Conservation (phyloP, 2,329 filamentous ascomycete genomes). For the Penicillium sp. region DNA sequence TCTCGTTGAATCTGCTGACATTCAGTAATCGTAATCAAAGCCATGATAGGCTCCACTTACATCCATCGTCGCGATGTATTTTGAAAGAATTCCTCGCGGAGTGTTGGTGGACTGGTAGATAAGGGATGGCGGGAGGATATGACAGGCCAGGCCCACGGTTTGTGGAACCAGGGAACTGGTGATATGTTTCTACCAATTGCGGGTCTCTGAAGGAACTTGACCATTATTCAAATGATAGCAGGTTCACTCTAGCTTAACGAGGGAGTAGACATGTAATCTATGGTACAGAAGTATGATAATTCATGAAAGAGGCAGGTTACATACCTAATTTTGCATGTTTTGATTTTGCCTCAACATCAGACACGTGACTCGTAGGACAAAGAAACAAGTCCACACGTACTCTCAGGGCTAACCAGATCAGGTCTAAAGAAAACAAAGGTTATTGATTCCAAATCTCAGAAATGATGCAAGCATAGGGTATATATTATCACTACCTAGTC, state of each 20-base stretch:
- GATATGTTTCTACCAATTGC: constrained; percentile 5
- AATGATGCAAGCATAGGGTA: constrained; percentile 10
- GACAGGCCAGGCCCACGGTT: constrained; percentile 5
- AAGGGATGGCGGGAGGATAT: constrained; percentile 3
- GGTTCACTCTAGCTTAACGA: no score
- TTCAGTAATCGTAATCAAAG: constrained; percentile 1
- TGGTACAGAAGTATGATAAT: no score
- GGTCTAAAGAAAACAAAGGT: no score
- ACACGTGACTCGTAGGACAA: no score
- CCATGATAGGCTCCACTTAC: neutral
- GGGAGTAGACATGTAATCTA: no score
- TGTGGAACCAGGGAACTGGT: constrained; percentile 1
- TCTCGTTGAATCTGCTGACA: constrained; percentile 19
- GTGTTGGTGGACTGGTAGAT: constrained; percentile 9
- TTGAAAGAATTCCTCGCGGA: constrained; percentile 16
- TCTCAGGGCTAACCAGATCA: no score
- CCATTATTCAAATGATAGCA: constrained; percentile 2
- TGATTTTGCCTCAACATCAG: no score
- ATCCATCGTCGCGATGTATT: constrained; percentile 19
- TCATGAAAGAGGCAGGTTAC: no score
- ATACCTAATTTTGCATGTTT: no score
- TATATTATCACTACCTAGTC: constrained; percentile 25
- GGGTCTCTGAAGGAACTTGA: constrained; percentile 1
- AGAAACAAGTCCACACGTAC: no score
- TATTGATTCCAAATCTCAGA: neutral